These are phyloP conservation scores for Strigomonas oncopelti DNA, from an alignment of 208 protist genomes.

Conservation along the genomic window DNA sequence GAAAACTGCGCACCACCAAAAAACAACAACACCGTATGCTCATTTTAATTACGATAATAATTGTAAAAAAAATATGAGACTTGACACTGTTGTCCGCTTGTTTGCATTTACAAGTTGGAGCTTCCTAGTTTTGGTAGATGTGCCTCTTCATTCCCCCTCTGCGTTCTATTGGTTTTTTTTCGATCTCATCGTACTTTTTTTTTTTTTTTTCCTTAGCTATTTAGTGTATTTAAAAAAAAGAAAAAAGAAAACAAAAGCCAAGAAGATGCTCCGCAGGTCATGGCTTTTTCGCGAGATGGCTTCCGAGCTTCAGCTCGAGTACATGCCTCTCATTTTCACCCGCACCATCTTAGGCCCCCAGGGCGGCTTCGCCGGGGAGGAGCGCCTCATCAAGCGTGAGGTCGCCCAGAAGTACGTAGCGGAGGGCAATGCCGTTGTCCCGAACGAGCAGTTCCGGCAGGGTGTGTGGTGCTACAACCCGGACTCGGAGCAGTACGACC, in stretches of 20 bases:
- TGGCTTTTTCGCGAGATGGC: conserved; percentile 76
- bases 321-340: conserved; percentile 84
- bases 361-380: conserved; percentile 86
- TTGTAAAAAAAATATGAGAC: too few relatives aligned
- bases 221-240: background rate
- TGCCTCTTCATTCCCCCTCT: background rate
- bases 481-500: conserved; percentile 79
- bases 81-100: background rate
- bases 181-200: background rate
- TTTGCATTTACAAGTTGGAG: background rate
- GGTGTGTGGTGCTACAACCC: conserved; percentile 91
- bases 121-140: background rate
- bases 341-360: conserved; percentile 84
- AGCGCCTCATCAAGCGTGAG: conserved; percentile 88
- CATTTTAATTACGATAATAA: too few relatives aligned
- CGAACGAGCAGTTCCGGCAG: conserved; percentile 59
- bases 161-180: conserved; percentile 4
- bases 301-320: conserved; percentile 87
- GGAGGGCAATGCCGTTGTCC: conserved; percentile 61
- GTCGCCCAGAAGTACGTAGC: conserved; percentile 77
- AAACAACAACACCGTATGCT: too few relatives aligned
- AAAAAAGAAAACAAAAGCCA: background rate
- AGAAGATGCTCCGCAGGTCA: conserved; percentile 60
- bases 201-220: conserved; percentile 1
- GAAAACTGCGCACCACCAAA: too few relatives aligned